These are phyloP conservation scores for Sporothrix pseudoabietina DNA, from an alignment of 2,329 filamentous ascomycete genomes.

Conservation along the genomic window DNA sequence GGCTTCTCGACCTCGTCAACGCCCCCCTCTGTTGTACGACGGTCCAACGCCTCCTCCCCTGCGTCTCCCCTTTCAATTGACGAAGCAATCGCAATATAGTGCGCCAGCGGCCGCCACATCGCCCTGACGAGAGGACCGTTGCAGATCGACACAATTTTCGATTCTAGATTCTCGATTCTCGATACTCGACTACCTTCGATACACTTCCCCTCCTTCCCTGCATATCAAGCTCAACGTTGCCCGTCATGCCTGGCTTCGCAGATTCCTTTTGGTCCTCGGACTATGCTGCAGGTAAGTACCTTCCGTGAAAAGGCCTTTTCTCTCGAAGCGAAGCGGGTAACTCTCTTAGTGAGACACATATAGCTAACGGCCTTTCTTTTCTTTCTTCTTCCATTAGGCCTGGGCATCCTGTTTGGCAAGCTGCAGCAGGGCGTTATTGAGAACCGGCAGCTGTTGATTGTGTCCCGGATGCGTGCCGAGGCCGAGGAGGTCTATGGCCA, in stretches of 20 bases:
- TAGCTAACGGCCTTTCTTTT: background rate
- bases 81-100: background rate
- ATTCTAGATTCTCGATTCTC: slow-evolving; percentile 14
- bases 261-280: slow-evolving; percentile 98
- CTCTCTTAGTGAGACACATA: background rate
- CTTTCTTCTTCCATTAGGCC: slow-evolving; percentile 51
- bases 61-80: background rate
- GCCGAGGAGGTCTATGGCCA: slow-evolving; percentile 88
- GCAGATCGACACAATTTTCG: background rate
- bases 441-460: slow-evolving; percentile 88
- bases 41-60: background rate
- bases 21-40: background rate
- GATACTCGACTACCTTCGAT: background rate
- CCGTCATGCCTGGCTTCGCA: slow-evolving; percentile 81
- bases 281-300: slow-evolving; percentile 80
- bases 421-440: slow-evolving; percentile 94
- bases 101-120: background rate
- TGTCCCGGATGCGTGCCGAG: slow-evolving; percentile 92
- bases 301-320: no score
- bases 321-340: background rate
- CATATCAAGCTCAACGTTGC: slow-evolving; percentile 26
- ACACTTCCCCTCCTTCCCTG: background rate
- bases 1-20: background rate
- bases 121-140: slow-evolving; percentile 18
- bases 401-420: slow-evolving; percentile 94